Base-by-base conservation (phyloP, 2,329 filamentous ascomycete species). In the Camptophora hylomeconis region DNA sequence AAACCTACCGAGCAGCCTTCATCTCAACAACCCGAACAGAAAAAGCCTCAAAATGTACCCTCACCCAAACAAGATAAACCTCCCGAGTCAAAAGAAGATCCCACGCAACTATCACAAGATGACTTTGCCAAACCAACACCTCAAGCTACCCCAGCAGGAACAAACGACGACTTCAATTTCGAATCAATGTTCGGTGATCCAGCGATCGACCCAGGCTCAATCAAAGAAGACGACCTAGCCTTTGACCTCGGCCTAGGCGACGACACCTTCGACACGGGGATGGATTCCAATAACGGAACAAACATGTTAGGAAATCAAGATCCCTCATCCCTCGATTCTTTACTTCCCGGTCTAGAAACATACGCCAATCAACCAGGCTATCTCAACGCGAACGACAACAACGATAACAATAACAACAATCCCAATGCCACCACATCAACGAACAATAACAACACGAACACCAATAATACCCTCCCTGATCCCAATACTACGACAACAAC, bases 161-260 rank as follows among this genome's bases (percentile, higher is more conserved):
- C 32, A 2, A 42, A 43, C 9, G 51, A 53, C 10, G 54, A 54
- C 3, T 46, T 60, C 33, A 55, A 54, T 24, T 58, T 60, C 31
- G 53, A 56, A 27, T 52, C 55, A 2, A 50, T 55, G 34, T 50
- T 59, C 20, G 49, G 53, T 12, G 48, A 53, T 9, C 42, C 42
- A 13, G 46, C 45, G 5, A 46, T 35, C 20, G 38, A 44, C 3
- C 36, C 37, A 24, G 33, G 32, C 19, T 23, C 17, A 9, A 17
- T 24, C 8, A 30, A 37, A 14, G 36, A 38, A 5, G 53, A 50
- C 30, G 50, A 53, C 18, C 56, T 59, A 25, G 48, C 51, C 25
- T 47, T 60, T 10, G 48, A 54, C 33, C 42, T 58, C 13, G 51
- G 55, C 33, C 54, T 59, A 41, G 49, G 47, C 12, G 50, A 57